Base-by-base conservation (phyloP, 2,329 filamentous ascomycete species). In the Albifimbria verrucaria region DNA sequence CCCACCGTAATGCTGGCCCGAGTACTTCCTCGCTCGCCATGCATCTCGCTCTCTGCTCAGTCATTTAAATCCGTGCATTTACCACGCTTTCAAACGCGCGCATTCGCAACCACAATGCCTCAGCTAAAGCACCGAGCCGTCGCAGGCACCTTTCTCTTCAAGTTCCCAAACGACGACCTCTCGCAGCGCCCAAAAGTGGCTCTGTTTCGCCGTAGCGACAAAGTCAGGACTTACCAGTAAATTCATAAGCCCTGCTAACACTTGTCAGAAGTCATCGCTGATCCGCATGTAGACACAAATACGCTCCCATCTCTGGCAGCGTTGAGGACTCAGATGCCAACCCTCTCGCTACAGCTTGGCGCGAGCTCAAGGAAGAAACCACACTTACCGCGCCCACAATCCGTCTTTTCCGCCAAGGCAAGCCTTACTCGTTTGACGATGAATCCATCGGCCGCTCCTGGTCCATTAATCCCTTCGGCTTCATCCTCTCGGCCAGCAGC, bases 341-440 rank as follows among this genome's bases (percentile, higher is more conserved):
- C 21, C 79, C 85, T 0, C 65, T 84, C 6, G 69, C 74, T 3
- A 79, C 85, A 0, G 85, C 86, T 23, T 80, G 80, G 75, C 77
- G 86, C 15, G 85, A 88, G 66, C 72, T 89, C 21, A 60, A 65
- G 5, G 85, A 88, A 62, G 85, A 88, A 64, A 88, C 85, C 0
- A 73, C 71, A 2, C 73, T 88, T 12, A 77, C 74, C 0, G 57
- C 70, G 0, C 61, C 68, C 0, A 73, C 75, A 0, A 62, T 86
- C 7, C 70, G 72, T 2, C 71, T 85, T 21, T 74, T 82, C 59
- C 77, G 82, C 18, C 72, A 76, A 22, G 85, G 84, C 2, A 83
- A 83, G 54, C 76, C 79, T 3, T 88, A 81, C 59, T 71, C 72
- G 2, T 85, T 88, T 55, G 59, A 62, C 5, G 85, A 88, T 58